Base-by-base conservation (phyloP, 1,139 yeast species). In the Geotrichum siamense region DNA sequence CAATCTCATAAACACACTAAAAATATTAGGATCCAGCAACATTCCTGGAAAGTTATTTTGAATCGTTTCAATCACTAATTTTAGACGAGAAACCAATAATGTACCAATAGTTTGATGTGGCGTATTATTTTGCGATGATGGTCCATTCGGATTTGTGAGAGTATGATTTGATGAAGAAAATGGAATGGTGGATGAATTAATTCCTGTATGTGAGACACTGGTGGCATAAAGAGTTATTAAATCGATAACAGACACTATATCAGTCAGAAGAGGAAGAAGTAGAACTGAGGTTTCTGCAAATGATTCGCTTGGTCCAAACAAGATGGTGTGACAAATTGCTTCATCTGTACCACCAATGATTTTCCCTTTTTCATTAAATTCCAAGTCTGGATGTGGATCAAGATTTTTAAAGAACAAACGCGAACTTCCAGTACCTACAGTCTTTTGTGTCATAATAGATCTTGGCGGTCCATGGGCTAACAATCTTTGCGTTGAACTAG, bases 321-420 rank as follows among this genome's bases (percentile, higher is more conserved):
- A 61, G 27, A 83, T 67, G 9, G 83, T 76, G 60, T 86, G 96
- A 49, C 87, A 74, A 34, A 86, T 69, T 33, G 87, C 74, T 58
- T 85, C 95, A 15, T 78, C 60, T 1, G 85, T 60, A 13, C 82
- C 82, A 22, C 70, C 68, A 9, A 69, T 53, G 42, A 74, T 67
- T 47, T 72, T 48, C 45, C 70, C 72, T 2, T 67, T 63, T 29
- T 67, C 64, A 56, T 81, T 85, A 49, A 77, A 64, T 30, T 67
- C 68, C 32, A 86, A 64, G 35, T 78, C 79, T 1, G 95, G 95
- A 59, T 86, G 95, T 2, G 81, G 79, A 47, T 70, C 59, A 25
- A 45, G 45, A 19, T 58, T 58, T 38, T 38, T 37, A 27, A 25
- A 44, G 22, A 41, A 43, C 13, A 47, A 33, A 10, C 41, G 45